Conservation (phyloP, 2,329 filamentous ascomycete species). For the Tolypocladium pustulatum region DNA sequence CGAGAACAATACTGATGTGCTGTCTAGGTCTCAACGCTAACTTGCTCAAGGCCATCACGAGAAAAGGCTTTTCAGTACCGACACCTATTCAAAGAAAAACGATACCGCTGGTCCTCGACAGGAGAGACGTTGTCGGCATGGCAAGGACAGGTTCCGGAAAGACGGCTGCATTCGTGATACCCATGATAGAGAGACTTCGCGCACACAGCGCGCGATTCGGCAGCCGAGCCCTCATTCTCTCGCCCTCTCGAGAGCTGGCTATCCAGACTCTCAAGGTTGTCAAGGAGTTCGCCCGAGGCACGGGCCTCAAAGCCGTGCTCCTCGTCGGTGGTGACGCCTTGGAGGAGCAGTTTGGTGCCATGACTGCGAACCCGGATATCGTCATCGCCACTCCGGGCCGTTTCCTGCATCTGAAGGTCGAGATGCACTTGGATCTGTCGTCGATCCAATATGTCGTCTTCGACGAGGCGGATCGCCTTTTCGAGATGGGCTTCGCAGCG, state of each 20-base stretch:
- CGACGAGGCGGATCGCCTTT: slow-evolving; percentile 91
- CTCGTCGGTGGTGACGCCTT: slow-evolving; percentile 91
- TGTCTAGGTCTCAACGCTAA: slow-evolving; percentile 60
- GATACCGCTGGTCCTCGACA: slow-evolving; percentile 80
- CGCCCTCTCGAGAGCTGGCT: slow-evolving; percentile 86
- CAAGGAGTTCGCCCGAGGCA: slow-evolving; percentile 84
- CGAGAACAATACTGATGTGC: not conserved
- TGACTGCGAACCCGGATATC: slow-evolving; percentile 93
- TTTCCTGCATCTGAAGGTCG: slow-evolving; percentile 92
- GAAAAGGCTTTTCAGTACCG: slow-evolving; percentile 91
- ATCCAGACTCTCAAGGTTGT: slow-evolving; percentile 94
- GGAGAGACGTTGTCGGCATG: slow-evolving; percentile 97
- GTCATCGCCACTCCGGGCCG: slow-evolving; percentile 94
- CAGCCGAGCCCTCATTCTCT: slow-evolving; percentile 76
- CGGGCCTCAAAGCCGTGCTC: slow-evolving; percentile 81
- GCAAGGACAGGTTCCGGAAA: slow-evolving; percentile 97
- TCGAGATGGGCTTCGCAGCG: slow-evolving; percentile 96
- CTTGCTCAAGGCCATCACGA: slow-evolving; percentile 79
- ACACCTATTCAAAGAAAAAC: slow-evolving; percentile 97
- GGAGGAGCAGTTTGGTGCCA: slow-evolving; percentile 87
- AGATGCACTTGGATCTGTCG: slow-evolving; percentile 87
- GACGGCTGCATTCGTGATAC: slow-evolving; percentile 95
- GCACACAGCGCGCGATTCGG: slow-evolving; percentile 80
- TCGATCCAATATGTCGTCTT: slow-evolving; percentile 93
- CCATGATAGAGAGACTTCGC: slow-evolving; percentile 92